phyloP scores from a whole-genome alignment of 164 flowering plant species.

The Tinospora cordifolia region DNA sequence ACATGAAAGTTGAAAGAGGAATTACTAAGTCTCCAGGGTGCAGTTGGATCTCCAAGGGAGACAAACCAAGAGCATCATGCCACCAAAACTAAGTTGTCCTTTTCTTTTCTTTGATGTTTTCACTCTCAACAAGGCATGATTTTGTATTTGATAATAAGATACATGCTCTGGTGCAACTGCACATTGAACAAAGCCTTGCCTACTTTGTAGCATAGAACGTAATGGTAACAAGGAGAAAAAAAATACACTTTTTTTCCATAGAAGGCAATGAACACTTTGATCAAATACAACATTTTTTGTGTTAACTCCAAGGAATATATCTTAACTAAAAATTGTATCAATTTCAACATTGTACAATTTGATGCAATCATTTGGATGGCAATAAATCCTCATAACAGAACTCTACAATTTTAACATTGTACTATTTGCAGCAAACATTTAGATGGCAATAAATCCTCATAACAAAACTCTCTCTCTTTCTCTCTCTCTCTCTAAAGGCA shows the following conservation, averaged over 20 bases:
- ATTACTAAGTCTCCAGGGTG: slow-evolving; percentile 34
- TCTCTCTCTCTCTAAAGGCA: background rate
- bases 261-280: background rate
- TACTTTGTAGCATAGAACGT: too few relatives aligned
- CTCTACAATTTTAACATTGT: background rate
- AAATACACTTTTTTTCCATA: background rate
- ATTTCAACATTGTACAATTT: background rate
- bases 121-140: too few relatives aligned
- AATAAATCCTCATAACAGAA: background rate
- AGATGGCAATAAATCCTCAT: background rate
- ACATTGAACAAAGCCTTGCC: too few relatives aligned
- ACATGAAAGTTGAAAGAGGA: slow-evolving; percentile 23
- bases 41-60: slow-evolving; percentile 27
- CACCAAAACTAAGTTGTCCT: background rate
- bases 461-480: background rate
- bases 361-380: background rate
- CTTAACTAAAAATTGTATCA: background rate
- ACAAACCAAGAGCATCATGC: background rate
- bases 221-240: too few relatives aligned
- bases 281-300: too few relatives aligned
- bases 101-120: too few relatives aligned
- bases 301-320: background rate
- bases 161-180: too few relatives aligned
- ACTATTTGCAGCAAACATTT: background rate
- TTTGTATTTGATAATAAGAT: too few relatives aligned